Base-by-base conservation (phyloP, 2,329 filamentous ascomycete species). In the Sarocladiaceae sp. region DNA sequence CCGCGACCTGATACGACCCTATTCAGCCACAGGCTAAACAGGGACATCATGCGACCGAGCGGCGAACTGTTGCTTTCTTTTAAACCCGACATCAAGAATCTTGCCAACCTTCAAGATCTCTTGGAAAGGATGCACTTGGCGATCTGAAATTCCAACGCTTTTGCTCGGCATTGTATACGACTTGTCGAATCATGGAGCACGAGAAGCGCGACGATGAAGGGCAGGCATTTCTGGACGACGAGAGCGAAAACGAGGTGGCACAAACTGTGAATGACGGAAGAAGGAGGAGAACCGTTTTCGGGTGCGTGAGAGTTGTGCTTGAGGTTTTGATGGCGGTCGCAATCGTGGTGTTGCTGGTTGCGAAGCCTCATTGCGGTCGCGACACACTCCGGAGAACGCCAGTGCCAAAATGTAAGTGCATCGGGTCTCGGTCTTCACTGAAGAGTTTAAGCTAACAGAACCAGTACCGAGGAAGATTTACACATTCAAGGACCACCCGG, bases 381-480 rank as follows among this genome's bases (percentile, higher is more conserved):
- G 31, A 28, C 20, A 50, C 29, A n/a, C 23, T 50, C 33, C 10
- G 47, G 26, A 36, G 18, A 26, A 15, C 47, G 18, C 47, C 47
- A 8, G 47, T 50, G 3, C 47, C 47, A 4, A 36, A 23, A 37
- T 25, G 47, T 50, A 26, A 50, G 47, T 4, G 3, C 8, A 7
- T 23, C 3, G 28, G 10, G 10, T 17, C 15, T 5, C 18, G 17
- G 11, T 4, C 5, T 22, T 10, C 4, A 15, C 4, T 22, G 22
- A 10, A 33, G 13, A 22, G 18, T 20, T 20, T 10, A 13, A 18
- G 29, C 18, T 35, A n/a, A 49, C 46, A 18, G n/a, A 49, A 20
- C 18, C 10, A 50, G 47, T 50, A 17, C 47, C 47, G 47, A 33
- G 33, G 12, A 50, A 50, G 33, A 50, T 50, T 4, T 50, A 50